Evolutionary conservation across 2,329 filamentous ascomycete species (phyloP).

Genomic region (Fusarium subglutinans): DNA sequence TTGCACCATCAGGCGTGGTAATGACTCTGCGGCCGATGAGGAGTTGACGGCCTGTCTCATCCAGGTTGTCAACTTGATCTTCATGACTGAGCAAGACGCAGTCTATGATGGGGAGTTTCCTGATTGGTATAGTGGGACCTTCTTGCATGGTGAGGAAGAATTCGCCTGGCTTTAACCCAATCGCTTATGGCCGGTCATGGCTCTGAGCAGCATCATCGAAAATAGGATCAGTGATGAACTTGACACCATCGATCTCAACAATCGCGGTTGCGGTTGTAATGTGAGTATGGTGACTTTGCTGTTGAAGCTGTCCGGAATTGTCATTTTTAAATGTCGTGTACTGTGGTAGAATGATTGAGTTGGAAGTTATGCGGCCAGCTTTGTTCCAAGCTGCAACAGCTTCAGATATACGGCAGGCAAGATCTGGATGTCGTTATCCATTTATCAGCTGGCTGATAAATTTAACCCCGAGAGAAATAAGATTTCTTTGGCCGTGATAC

Average conservation of each 20-base stretch:
- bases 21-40: not conserved
- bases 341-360: too few species aligned
- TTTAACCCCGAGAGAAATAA: not conserved
- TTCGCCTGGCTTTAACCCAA: not conserved
- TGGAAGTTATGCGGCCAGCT: accelerated
- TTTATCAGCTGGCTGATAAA: not conserved
- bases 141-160: not conserved
- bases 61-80: not conserved
- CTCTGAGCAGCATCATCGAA: not conserved
- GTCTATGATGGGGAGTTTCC: not conserved
- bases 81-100: not conserved
- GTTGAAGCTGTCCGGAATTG: not conserved
- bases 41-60: not conserved
- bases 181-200: not conserved
- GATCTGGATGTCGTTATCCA: not conserved
- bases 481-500: too few species aligned
- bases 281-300: not conserved
- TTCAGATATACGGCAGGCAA: not conserved
- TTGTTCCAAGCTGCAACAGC: not conserved
- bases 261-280: not conserved
- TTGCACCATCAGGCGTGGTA: not conserved
- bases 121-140: not conserved
- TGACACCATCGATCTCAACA: not conserved
- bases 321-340: not conserved
- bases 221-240: not conserved